phyloP scores from a whole-genome alignment of 2,329 filamentous ascomycete species.

The Aureobasidium musti region DNA sequence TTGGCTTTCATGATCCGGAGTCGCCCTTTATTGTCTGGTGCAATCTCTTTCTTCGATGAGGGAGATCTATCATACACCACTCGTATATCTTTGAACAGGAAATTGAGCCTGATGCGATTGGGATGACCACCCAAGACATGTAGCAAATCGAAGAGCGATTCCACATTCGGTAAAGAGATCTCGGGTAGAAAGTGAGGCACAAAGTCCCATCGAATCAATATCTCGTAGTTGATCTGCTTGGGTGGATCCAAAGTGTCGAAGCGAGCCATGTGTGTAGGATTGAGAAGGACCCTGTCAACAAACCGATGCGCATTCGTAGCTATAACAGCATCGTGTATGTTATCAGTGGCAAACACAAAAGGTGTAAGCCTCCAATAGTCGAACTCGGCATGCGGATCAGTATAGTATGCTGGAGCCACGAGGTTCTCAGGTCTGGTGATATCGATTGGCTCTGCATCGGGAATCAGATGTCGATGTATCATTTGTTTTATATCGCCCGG shows the following conservation, averaged over 20 bases:
- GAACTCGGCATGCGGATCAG: not conserved
- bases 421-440: not conserved
- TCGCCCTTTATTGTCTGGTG: not conserved
- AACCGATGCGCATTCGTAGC: not conserved
- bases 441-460: not conserved
- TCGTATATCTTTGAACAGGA: not conserved
- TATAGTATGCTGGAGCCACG: not conserved
- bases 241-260: not conserved
- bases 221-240: not conserved
- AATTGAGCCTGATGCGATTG: not conserved
- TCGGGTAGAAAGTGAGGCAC: not conserved
- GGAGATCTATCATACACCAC: not conserved
- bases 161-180: not conserved
- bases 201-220: not conserved
- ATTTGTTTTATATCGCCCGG: not conserved
- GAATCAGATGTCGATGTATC: not conserved
- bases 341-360: not conserved
- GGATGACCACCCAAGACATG: not conserved
- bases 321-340: not conserved
- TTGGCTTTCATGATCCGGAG: constrained; percentile 4
- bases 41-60: not conserved
- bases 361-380: not conserved
- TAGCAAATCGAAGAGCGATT: not conserved
- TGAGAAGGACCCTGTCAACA: not conserved
- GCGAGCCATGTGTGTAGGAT: not conserved